These are phyloP conservation scores for Aaosphaeria arxii DNA, from an alignment of 2,329 filamentous ascomycete genomes.

Conservation along the genomic window DNA sequence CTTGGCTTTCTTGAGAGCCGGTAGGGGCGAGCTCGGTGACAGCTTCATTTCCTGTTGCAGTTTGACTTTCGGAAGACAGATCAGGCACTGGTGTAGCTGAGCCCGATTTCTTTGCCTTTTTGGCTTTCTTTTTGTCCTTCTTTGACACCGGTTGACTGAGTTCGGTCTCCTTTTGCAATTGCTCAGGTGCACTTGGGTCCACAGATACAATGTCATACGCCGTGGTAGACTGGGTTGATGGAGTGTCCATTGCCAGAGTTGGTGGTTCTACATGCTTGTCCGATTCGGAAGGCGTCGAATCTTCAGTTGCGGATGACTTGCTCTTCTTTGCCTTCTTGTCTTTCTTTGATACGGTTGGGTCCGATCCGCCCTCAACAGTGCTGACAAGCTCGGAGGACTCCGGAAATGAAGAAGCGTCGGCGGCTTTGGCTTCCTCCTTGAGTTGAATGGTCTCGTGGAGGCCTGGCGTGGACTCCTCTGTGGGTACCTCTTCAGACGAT, in stretches of 20 bases:
- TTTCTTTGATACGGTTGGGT: background rate
- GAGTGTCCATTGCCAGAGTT: background rate
- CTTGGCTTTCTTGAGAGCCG: no score
- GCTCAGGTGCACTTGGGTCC: conserved; percentile 3
- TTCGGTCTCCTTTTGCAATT: background rate
- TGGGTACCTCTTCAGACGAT: background rate
- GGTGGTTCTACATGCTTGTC: background rate
- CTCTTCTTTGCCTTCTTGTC: background rate
- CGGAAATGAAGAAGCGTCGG: background rate
- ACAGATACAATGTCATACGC: background rate
- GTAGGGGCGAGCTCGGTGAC: background rate
- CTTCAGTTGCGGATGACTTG: conserved; percentile 1
- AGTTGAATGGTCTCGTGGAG: no score
- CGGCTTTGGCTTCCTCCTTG: no score
- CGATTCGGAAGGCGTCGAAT: no score
- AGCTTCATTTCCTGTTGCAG: background rate
- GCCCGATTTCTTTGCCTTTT: conserved; percentile 7
- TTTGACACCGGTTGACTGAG: background rate
- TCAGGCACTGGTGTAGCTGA: conserved; percentile 3
- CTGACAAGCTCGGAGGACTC: background rate
- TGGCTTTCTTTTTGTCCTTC: conserved; percentile 7
- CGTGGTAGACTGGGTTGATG: background rate
- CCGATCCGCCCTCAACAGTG: background rate
- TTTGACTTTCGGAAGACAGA: background rate
- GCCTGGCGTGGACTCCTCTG: background rate